Evolutionary conservation across 306 rosid species (phyloP).

Genomic region (Arachis hypogaea): DNA sequence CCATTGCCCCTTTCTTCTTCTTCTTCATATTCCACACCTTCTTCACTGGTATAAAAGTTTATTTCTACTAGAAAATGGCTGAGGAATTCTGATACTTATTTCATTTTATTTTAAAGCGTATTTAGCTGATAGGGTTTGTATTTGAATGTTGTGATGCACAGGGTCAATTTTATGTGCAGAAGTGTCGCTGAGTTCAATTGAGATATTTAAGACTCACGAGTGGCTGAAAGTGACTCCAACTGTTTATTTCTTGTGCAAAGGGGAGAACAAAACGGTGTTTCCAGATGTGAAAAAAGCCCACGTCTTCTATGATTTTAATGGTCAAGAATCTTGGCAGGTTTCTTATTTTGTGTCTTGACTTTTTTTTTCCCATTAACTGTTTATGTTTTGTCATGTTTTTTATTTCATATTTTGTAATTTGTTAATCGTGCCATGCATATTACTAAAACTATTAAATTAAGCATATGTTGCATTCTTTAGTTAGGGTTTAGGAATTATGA

Average conservation of each 20-base stretch:
- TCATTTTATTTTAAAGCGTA: neutral
- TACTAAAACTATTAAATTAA: neutral
- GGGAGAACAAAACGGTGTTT: constrained; percentile 59
- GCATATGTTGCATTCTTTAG: no score
- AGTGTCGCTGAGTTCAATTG: constrained; percentile 68
- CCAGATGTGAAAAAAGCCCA: constrained; percentile 65
- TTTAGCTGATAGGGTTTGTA: neutral
- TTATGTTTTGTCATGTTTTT: neutral
- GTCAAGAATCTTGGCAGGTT: constrained; percentile 98
- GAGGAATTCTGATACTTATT: neutral
- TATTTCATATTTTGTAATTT: neutral
- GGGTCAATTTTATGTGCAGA: constrained; percentile 59
- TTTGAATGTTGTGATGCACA: constrained; percentile 27
- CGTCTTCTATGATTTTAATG: constrained; percentile 63
- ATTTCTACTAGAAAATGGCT: no score
- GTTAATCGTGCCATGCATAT: constrained; percentile 16
- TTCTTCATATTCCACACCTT: constrained; percentile 43
- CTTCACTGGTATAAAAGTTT: constrained; percentile 56
- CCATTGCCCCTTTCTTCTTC: constrained; percentile 38
- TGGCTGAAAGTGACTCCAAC: constrained; percentile 59
- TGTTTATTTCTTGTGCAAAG: constrained; percentile 73
- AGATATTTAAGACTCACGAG: constrained; percentile 67
- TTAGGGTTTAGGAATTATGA: no score
- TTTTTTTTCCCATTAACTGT: neutral
- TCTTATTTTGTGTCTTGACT: neutral